A percentile compares a stretch with the other conserved stretches of the same genome.
Evolutionary conservation across 352 stramenopile species (phyloP).

Genomic region (Elongisporangium prolatum): DNA sequence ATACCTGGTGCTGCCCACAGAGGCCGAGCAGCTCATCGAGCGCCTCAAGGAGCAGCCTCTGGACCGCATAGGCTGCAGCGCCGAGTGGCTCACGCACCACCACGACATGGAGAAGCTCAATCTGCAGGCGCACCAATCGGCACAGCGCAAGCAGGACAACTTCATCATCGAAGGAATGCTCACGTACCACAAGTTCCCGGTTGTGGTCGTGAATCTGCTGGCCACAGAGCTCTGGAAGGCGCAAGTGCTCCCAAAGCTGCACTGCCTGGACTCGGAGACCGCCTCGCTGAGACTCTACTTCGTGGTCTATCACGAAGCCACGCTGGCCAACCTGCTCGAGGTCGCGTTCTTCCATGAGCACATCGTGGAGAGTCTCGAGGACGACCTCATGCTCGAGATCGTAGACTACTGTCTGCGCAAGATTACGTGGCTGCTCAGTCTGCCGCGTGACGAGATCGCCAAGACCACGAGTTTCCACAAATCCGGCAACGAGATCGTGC

Average conservation of each 20-base stretch:
- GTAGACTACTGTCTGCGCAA: conserved; percentile 93
- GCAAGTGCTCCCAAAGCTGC: conserved; percentile 60
- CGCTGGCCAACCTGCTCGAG: conserved; percentile 85
- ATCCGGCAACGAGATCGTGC: conserved; percentile 54
- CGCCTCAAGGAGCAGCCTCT: conserved; percentile 50
- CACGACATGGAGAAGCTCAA: conserved; percentile 91
- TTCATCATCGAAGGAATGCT: conserved; percentile 92
- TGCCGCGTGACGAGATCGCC: conserved; percentile 54
- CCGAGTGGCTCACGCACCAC: conserved; percentile 87
- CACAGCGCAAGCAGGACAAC: conserved; percentile 88
- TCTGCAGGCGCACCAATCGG: conserved; percentile 90
- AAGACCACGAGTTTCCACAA: conserved; percentile 70
- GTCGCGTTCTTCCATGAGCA: conserved; percentile 89
- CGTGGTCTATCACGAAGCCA: conserved; percentile 89
- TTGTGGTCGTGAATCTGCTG: conserved; percentile 87
- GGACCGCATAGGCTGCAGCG: conserved; percentile 48
- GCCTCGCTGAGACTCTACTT: conserved; percentile 90
- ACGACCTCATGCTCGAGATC: conserved; percentile 89
- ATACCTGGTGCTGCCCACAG: conserved; percentile 71
- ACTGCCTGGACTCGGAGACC: conserved; percentile 37
- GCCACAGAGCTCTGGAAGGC: conserved; percentile 89
- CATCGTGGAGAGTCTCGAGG: conserved; percentile 81
- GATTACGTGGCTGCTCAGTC: conserved; percentile 74
- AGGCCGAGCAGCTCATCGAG: conserved; percentile 87
- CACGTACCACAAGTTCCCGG: conserved; percentile 89